Base-by-base conservation (phyloP, 1,139 yeast genomes). In the Saccharomycopsis phalli region DNA sequence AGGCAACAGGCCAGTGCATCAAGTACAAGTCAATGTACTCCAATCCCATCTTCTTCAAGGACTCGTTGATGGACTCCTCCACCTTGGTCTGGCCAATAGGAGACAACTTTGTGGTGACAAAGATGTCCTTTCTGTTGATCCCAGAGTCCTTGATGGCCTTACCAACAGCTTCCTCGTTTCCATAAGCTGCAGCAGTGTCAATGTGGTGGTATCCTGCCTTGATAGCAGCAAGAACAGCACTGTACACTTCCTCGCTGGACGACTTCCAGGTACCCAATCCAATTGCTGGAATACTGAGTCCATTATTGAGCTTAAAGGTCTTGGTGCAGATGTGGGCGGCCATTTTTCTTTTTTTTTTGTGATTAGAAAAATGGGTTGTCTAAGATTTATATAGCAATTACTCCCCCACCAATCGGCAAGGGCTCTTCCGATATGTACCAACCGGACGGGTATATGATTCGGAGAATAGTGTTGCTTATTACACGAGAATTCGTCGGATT, bases 231-330 rank as follows among this genome's bases (percentile, higher is more conserved):
- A 65, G 65, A 2, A 71, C 71, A 6, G 71, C 59, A 2, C 62
- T 57, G 20, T 53, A 56, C 2, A 60, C 55, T 17, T 50, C 54
- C n/a, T 55, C 56, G 13, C 67, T 66, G 11, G 68, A 56, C 13
- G 77, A 69, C 53, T 60, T 61, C 73, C 74, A 71, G 2, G 83
- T 76, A 16, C 84, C 83, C 23, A 77, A 60, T 1, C 79, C 82
- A 44, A 77, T 49, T 4, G 69, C 71, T 4, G 83, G 84, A 47
- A 77, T 74, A 23, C 52, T 48, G 34, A 56, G 57, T 13, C 80
- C 79, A 48, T 67, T 70, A 60, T 74, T 74, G 42, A 76, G 58
- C 27, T 38, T 43, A 17, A 40, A 36, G 8, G 33, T 39, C n/a
- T n/a, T n/a, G n/a, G n/a, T n/a, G n/a, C n/a, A n/a, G n/a, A n/a